phyloP scores from a whole-genome alignment of 2,329 filamentous ascomycete species.

The Colletotrichum tropicale region DNA sequence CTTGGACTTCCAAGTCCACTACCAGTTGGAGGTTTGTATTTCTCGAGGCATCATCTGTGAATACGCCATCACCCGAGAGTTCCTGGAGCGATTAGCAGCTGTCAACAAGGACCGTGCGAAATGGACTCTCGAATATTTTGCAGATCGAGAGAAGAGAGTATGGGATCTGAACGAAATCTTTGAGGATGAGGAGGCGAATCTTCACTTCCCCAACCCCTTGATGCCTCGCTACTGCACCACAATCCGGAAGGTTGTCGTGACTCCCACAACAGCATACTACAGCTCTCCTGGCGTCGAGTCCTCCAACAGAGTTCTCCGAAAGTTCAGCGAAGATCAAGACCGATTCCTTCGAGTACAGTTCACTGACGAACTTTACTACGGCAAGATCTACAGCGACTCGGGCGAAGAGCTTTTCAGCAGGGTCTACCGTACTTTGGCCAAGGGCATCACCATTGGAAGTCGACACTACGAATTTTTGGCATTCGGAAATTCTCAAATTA shows the following conservation, averaged over 20 bases:
- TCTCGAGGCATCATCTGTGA: slow-evolving; percentile 80
- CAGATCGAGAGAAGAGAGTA: slow-evolving; percentile 64
- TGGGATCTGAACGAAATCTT: slow-evolving; percentile 79
- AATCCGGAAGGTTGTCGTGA: slow-evolving; percentile 78
- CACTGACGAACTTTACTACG: slow-evolving; percentile 74
- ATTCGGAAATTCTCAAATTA: slow-evolving; percentile 93
- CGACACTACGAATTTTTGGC: slow-evolving; percentile 88
- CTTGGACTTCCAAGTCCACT: slow-evolving; percentile 76
- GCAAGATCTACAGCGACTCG: slow-evolving; percentile 61
- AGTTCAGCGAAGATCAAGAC: slow-evolving; percentile 71
- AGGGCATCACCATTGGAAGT: slow-evolving; percentile 84
- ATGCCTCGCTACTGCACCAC: slow-evolving; percentile 76
- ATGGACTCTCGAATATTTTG: slow-evolving; percentile 75
- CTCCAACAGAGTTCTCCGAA: slow-evolving; percentile 84
- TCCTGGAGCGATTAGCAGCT: slow-evolving; percentile 65
- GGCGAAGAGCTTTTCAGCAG: slow-evolving; percentile 71
- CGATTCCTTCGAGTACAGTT: slow-evolving; percentile 91
- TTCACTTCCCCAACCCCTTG: slow-evolving; percentile 49
- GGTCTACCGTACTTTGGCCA: slow-evolving; percentile 71
- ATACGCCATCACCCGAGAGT: slow-evolving; percentile 70
- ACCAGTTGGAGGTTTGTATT: slow-evolving; percentile 93
- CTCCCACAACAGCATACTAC: slow-evolving; percentile 82
- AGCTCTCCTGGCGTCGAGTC: slow-evolving; percentile 81
- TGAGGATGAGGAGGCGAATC: slow-evolving; percentile 51
- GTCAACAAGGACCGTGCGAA: slow-evolving; percentile 55